Evolutionary conservation across 306 rosid genomes (phyloP).

Genomic region (Sesbania bispinosa): DNA sequence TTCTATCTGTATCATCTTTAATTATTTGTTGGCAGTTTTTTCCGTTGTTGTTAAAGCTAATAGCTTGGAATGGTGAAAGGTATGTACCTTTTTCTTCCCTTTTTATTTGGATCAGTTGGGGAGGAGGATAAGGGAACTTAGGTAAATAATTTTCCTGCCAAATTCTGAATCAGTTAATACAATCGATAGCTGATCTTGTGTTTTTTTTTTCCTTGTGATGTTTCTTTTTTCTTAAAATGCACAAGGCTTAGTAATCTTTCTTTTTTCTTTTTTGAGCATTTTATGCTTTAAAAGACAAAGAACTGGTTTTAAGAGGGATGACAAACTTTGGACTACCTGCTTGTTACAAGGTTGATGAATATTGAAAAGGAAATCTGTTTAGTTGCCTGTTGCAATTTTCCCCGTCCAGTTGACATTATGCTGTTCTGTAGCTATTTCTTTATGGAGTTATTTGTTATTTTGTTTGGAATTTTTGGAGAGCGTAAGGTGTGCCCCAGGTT

Average conservation of each 20-base stretch:
- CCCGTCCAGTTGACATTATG: not conserved
- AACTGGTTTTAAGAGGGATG: not conserved
- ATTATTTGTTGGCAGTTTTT: slow-evolving; percentile 66
- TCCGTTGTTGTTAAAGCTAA: slow-evolving; percentile 89
- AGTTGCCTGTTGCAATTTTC: not conserved
- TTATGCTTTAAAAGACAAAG: not conserved
- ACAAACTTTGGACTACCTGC: not conserved
- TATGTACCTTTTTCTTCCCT: slow-evolving; percentile 23
- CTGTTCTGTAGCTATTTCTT: not conserved
- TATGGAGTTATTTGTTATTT: not conserved
- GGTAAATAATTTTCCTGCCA: slow-evolving; percentile 3
- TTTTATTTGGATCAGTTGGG: not conserved
- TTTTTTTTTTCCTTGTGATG: too few species aligned
- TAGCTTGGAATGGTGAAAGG: slow-evolving; percentile 93
- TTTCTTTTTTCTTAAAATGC: slow-evolving; percentile 18
- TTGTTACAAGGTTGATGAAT: slow-evolving; percentile 14
- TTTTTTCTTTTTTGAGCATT: not conserved
- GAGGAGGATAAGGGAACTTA: not conserved
- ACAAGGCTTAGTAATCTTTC: not conserved
- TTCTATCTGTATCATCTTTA: slow-evolving; percentile 23
- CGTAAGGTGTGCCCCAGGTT: not conserved
- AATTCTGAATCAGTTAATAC: slow-evolving; percentile 15
- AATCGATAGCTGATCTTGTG: not conserved
- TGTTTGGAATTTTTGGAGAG: not conserved
- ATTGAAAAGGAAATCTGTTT: slow-evolving; percentile 8